Evolutionary conservation across 371 early-diverging fungal species (phyloP).

Genomic region (Mortierella sp.): DNA sequence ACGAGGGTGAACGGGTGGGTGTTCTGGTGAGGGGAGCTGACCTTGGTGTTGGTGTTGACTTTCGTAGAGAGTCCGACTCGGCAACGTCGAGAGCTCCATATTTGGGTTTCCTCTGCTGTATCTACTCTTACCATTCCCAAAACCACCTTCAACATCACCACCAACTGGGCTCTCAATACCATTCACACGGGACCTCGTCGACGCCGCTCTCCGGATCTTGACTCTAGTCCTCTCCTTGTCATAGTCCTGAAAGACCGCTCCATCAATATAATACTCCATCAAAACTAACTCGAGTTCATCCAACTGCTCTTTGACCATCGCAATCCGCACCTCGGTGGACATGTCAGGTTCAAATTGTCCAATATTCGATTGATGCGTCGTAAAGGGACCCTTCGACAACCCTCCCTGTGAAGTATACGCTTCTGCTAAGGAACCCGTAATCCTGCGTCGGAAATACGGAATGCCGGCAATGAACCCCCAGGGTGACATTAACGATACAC

Average conservation of each 20-base stretch:
- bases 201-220: background rate
- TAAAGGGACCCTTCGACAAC: conserved; percentile 42
- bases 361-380: conserved; percentile 22
- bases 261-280: conserved; percentile 41
- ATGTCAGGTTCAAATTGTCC: conserved; percentile 24
- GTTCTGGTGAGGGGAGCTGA: conserved; percentile 18
- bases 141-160: background rate
- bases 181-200: background rate
- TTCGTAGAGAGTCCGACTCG: conserved; percentile 13
- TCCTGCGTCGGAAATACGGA: conserved; percentile 36
- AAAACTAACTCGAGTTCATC: conserved; percentile 51
- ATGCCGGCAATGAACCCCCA: conserved; percentile 36
- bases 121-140: background rate
- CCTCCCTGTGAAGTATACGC: conserved; percentile 25
- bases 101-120: conserved; percentile 10
- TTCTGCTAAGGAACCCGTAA: conserved; percentile 31
- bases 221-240: conserved; percentile 19
- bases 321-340: conserved; percentile 10
- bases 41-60: conserved; percentile 20
- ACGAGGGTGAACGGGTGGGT: conserved; percentile 1
- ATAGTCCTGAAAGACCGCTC: conserved; percentile 28
- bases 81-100: background rate
- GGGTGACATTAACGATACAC: conserved; percentile 20
- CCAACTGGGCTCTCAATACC: background rate
- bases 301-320: conserved; percentile 39